A percentile compares a stretch with the other conserved stretches of the same genome.
Conservation (phyloP, 139 green algal genomes). For the Axilococcus clingmanii region DNA sequence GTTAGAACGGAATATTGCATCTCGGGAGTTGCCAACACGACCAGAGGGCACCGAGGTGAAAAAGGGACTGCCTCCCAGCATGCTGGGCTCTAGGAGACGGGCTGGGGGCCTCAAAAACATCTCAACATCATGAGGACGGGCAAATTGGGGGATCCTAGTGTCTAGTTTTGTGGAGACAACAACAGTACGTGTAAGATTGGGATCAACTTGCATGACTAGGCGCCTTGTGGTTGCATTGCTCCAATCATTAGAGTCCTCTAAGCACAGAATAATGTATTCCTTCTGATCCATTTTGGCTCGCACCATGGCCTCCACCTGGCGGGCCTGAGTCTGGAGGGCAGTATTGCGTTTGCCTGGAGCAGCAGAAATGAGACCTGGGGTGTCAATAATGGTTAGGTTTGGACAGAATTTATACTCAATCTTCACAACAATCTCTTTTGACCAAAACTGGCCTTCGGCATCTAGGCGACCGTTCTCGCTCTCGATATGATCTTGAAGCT, state of each 20-base stretch:
- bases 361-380: constrained; percentile 85
- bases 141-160: constrained; percentile 89
- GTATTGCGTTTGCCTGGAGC: constrained; percentile 75
- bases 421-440: constrained; percentile 87
- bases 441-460: constrained; percentile 76
- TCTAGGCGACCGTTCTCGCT: constrained; percentile 80
- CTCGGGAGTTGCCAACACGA: constrained; percentile 63
- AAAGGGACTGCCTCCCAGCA: constrained; percentile 85
- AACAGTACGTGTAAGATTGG: constrained; percentile 76
- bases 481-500: constrained; percentile 90
- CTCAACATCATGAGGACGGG: constrained; percentile 72
- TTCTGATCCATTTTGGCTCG: constrained; percentile 78
- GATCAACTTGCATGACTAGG: constrained; percentile 88
- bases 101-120: constrained; percentile 71
- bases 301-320: constrained; percentile 81
- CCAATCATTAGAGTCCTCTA: constrained; percentile 93
- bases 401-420: constrained; percentile 95
- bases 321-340: constrained; percentile 48
- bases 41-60: constrained; percentile 91
- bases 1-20: constrained; percentile 75
- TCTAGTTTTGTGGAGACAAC: constrained; percentile 95
- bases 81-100: constrained; percentile 51
- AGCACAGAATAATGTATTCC: constrained; percentile 93
- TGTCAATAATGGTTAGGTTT: constrained; percentile 98
- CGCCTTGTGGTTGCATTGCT: constrained; percentile 85